These are phyloP conservation scores for Verticillium nubilum DNA, from an alignment of 2,329 filamentous ascomycete species.

Conservation along the genomic window DNA sequence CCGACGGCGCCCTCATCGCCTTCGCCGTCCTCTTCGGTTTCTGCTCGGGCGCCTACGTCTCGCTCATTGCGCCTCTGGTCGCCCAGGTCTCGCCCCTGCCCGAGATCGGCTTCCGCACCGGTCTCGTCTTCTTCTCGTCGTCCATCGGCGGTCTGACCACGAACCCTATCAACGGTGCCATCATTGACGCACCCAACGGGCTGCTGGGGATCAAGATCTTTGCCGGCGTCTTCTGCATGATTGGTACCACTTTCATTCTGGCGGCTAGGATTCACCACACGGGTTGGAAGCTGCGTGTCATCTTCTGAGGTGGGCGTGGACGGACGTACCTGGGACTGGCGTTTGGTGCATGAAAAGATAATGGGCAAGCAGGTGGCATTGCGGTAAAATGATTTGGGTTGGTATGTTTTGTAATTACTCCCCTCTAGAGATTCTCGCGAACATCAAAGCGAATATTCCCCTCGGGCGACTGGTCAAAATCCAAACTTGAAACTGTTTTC, in stretches of 20 bases:
- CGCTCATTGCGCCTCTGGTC: slow-evolving; percentile 38
- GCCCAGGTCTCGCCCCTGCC: slow-evolving; percentile 36
- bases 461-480: not conserved
- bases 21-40: slow-evolving; percentile 39
- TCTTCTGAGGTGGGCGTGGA: slow-evolving; percentile 13
- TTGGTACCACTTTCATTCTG: slow-evolving; percentile 19
- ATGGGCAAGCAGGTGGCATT: not conserved
- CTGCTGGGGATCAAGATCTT: slow-evolving; percentile 32
- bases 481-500: slow-evolving; percentile 8
- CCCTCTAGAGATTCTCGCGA: not conserved
- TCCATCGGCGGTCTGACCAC: slow-evolving; percentile 43
- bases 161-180: slow-evolving; percentile 37
- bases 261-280: slow-evolving; percentile 18
- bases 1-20: slow-evolving; percentile 28
- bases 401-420: not conserved
- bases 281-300: slow-evolving; percentile 16
- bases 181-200: slow-evolving; percentile 37
- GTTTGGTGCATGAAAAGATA: not conserved
- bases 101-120: slow-evolving; percentile 38
- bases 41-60: slow-evolving; percentile 37
- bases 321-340: not conserved
- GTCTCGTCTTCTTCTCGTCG: slow-evolving; percentile 23
- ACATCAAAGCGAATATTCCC: not conserved
- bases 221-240: slow-evolving; percentile 22
- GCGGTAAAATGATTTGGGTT: not conserved